A percentile compares a stretch with the other conserved stretches of the same genome.
Conservation (phyloP, 2,329 filamentous ascomycete genomes). For the Ceratocystis smalleyi region DNA sequence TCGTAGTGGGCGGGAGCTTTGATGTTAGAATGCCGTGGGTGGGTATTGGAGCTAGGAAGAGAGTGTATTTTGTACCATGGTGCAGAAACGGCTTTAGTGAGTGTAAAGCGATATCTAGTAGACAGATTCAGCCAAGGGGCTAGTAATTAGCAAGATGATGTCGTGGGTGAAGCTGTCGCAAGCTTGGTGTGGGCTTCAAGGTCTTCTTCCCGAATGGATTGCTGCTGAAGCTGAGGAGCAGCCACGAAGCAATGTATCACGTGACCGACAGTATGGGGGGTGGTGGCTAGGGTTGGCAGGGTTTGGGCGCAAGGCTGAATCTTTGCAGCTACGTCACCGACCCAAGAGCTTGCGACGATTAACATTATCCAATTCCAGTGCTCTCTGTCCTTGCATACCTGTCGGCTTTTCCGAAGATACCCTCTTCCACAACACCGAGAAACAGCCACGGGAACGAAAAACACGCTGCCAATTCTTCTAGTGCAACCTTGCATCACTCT, state of each 20-base stretch:
- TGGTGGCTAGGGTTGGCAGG: neutral
- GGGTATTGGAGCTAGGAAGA: neutral
- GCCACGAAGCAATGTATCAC: neutral
- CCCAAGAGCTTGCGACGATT: neutral
- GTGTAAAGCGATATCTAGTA: no score
- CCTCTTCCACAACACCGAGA: neutral
- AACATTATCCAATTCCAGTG: neutral
- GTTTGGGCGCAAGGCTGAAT: neutral
- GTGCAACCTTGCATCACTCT: neutral
- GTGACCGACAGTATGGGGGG: neutral
- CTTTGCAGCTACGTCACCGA: slow-evolving; percentile 6
- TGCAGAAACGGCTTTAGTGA: neutral
- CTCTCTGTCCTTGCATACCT: neutral
- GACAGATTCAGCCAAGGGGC: neutral
- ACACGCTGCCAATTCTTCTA: neutral
- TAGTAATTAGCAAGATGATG: neutral
- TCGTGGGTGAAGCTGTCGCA: neutral
- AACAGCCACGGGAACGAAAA: neutral
- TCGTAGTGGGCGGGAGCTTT: neutral
- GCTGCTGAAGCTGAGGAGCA: neutral
- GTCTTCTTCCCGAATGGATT: neutral
- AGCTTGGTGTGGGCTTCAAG: neutral
- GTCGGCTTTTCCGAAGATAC: neutral
- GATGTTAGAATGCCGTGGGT: neutral
- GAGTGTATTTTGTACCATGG: neutral